Percentiles rank a stretch among this genome's conserved stretches.
Evolutionary conservation across 176 grass and related monocot species (phyloP).

Genomic region (Leersia perrieri): DNA sequence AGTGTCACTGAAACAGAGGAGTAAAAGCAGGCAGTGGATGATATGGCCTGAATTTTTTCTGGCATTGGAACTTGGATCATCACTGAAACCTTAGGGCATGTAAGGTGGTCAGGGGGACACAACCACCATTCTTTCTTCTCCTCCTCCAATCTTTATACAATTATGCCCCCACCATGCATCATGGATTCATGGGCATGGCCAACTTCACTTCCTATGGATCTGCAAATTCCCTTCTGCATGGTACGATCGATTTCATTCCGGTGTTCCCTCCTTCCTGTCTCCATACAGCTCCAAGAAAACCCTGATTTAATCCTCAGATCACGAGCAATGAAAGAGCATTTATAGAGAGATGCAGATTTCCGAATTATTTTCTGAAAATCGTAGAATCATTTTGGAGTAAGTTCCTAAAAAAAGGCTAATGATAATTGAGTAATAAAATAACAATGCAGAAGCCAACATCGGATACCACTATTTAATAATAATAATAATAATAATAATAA

Average conservation of each 20-base stretch:
- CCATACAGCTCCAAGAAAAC: neutral
- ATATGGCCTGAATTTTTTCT: neutral
- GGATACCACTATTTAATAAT: conserved; percentile 38
- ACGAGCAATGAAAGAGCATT: neutral
- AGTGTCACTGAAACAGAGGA: conserved; percentile 24
- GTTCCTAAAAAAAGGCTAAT: neutral
- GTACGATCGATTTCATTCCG: neutral
- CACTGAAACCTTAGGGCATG: conserved; percentile 33
- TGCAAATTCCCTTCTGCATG: neutral
- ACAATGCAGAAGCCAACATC: neutral
- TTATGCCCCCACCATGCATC: neutral
- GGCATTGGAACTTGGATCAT: conserved; percentile 25
- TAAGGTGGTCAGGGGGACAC: conserved; percentile 33
- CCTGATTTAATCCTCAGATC: neutral
- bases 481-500: no score
- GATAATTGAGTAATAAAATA: neutral
- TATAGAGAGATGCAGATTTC: no score
- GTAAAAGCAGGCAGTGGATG: conserved; percentile 6
- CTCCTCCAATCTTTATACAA: neutral
- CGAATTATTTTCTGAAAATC: neutral
- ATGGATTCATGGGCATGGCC: neutral
- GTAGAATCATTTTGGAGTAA: neutral
- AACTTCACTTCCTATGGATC: neutral
- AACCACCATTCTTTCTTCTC: neutral
- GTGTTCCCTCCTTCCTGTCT: conserved; percentile 30